Evolutionary conservation across 164 flowering plant species (phyloP).

Genomic region (Annona squamosa): DNA sequence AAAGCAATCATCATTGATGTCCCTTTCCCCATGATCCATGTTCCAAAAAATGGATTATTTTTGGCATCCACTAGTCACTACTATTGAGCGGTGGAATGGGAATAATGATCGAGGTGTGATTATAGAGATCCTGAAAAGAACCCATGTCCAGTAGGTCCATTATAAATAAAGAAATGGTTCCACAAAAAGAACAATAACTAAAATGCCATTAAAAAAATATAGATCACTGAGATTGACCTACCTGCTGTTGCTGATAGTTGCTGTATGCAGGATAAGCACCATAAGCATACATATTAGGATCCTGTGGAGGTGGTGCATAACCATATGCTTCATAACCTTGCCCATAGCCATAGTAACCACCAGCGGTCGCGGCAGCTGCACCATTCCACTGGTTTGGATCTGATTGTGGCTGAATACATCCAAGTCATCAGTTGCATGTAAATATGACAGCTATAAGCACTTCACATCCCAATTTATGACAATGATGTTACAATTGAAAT

Average conservation of each 20-base stretch:
- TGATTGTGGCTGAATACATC: slow-evolving; percentile 40
- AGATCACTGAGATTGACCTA: slow-evolving; percentile 5
- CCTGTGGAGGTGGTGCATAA: slow-evolving; percentile 59
- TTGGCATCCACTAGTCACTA: no score
- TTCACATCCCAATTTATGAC: neutral
- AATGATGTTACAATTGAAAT: neutral
- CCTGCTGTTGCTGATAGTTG: slow-evolving; percentile 57
- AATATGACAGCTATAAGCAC: neutral
- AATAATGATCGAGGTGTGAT: no score
- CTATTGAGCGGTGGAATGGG: no score
- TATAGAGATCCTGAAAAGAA: neutral
- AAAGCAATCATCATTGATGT: no score
- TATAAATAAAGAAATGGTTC: neutral
- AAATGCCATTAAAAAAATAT: neutral
- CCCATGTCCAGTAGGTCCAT: neutral
- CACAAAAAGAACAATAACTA: neutral
- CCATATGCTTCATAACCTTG: slow-evolving; percentile 67
- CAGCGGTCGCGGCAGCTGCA: neutral
- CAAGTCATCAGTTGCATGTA: slow-evolving; percentile 5
- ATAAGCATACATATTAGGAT: slow-evolving; percentile 59
- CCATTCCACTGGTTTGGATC: slow-evolving; percentile 60
- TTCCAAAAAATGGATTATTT: no score
- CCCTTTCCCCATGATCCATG: no score
- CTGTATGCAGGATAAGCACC: slow-evolving; percentile 58
- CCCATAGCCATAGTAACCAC: slow-evolving; percentile 45